Evolutionary conservation across 1,139 yeast genomes (phyloP).

Genomic region (Pichia sp.): DNA sequence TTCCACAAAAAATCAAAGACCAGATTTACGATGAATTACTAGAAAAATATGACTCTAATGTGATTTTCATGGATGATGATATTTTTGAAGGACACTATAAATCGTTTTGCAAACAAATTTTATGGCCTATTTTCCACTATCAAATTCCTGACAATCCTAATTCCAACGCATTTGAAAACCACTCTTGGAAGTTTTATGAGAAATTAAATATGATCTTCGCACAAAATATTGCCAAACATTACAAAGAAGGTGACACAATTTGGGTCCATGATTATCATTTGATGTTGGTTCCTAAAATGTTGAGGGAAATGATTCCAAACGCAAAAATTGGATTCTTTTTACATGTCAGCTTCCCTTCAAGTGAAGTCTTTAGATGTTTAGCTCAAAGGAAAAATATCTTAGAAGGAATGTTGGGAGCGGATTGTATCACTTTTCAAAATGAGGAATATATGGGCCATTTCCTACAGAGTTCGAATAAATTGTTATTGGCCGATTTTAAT

Average conservation of each 20-base stretch:
- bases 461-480: slow-evolving; percentile 78
- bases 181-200: slow-evolving; percentile 84
- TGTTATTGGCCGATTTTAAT: slow-evolving; percentile 74
- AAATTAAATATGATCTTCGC: slow-evolving; percentile 74
- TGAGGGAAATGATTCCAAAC: slow-evolving; percentile 63
- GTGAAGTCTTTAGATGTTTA: slow-evolving; percentile 90
- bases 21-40: slow-evolving; percentile 39
- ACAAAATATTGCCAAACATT: slow-evolving; percentile 56
- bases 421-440: slow-evolving; percentile 82
- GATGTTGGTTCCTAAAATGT: slow-evolving; percentile 77
- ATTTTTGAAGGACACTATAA: slow-evolving; percentile 85
- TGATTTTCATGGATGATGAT: slow-evolving; percentile 67
- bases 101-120: slow-evolving; percentile 83
- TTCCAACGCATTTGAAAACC: slow-evolving; percentile 90
- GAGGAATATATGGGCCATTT: slow-evolving; percentile 92
- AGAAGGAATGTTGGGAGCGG: slow-evolving; percentile 84
- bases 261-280: slow-evolving; percentile 97
- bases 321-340: slow-evolving; percentile 89
- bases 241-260: slow-evolving; percentile 61
- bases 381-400: slow-evolving; percentile 77
- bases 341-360: slow-evolving; percentile 92
- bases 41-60: slow-evolving; percentile 47
- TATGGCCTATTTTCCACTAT: slow-evolving; percentile 96
- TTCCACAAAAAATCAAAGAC: slow-evolving; percentile 46
- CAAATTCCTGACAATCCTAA: slow-evolving; percentile 95